Percentiles rank a stretch among this genome's conserved stretches.
Evolutionary conservation across 1,139 yeast genomes (phyloP).

Genomic region (Diutina siamensis): DNA sequence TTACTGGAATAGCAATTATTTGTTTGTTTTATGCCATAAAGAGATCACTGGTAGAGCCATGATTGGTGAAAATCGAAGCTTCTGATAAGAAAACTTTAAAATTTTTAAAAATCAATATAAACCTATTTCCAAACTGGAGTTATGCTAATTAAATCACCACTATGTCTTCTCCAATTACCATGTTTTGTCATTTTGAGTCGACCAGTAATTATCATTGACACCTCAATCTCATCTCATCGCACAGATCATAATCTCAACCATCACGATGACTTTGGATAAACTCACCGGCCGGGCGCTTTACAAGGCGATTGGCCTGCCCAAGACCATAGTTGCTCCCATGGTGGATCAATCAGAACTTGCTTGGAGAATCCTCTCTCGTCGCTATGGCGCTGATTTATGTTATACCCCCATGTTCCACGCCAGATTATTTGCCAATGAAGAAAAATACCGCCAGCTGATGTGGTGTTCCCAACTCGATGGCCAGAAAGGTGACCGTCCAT

Average conservation of each 20-base stretch:
- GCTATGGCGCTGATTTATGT: conserved; percentile 86
- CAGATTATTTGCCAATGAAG: conserved; percentile 72
- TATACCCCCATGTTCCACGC: conserved; percentile 98
- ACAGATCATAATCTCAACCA: not conserved
- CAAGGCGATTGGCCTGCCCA: conserved; percentile 61
- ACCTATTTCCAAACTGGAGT: too few relatives aligned
- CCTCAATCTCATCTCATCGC: not conserved
- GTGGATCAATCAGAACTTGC: conserved; percentile 95
- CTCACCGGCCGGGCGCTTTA: conserved; percentile 40
- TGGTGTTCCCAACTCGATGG: conserved; percentile 67
- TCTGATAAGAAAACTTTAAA: too few relatives aligned
- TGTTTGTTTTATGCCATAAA: too few relatives aligned
- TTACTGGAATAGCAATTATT: too few relatives aligned
- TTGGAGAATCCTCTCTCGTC: conserved; percentile 81
- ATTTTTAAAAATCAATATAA: too few relatives aligned
- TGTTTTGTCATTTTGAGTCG: too few relatives aligned
- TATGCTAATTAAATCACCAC: too few relatives aligned
- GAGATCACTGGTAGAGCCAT: too few relatives aligned
- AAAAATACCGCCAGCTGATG: conserved; percentile 68
- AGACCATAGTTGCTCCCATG: conserved; percentile 93
- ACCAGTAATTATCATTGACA: too few relatives aligned
- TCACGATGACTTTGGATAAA: conserved; percentile 2
- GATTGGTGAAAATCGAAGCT: too few relatives aligned
- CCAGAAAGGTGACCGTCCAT: conserved; percentile 59
- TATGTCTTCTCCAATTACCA: too few relatives aligned